phyloP scores from a whole-genome alignment of 208 protist species.

The Phytomonas serpens region DNA sequence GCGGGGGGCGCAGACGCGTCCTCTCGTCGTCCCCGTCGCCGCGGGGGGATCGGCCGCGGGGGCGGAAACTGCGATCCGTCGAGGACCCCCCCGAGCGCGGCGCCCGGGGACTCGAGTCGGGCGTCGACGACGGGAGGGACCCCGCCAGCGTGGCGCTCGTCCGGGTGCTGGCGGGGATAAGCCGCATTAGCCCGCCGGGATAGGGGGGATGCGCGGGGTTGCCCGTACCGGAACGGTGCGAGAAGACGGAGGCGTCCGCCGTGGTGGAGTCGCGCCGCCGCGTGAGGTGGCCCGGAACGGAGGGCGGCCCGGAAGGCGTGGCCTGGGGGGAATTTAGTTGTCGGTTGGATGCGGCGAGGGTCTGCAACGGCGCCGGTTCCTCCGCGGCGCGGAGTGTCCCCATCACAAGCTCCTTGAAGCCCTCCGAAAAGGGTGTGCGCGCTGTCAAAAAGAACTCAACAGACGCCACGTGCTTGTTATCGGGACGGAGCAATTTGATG shows the following conservation, averaged over 20 bases:
- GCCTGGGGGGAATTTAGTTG: background rate
- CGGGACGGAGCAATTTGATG: slow-evolving; percentile 39
- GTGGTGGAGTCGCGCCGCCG: background rate
- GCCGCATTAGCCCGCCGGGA: background rate
- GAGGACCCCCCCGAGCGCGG: background rate
- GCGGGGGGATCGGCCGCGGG: background rate
- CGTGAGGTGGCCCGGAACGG: background rate
- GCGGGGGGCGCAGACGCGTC: background rate
- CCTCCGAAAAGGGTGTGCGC: slow-evolving; percentile 52
- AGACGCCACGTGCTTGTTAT: slow-evolving; percentile 65
- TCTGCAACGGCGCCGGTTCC: background rate
- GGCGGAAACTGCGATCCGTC: background rate
- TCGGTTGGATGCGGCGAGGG: background rate
- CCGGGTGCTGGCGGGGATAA: background rate
- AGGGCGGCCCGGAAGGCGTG: background rate
- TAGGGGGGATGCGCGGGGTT: background rate
- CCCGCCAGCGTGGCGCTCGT: background rate
- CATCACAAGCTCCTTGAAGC: slow-evolving; percentile 46
- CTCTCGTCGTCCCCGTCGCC: background rate
- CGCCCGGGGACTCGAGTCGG: background rate
- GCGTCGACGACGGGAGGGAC: background rate
- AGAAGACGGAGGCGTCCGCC: background rate
- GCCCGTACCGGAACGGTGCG: background rate
- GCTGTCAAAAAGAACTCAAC: slow-evolving; percentile 78
- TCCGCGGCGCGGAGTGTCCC: slow-evolving; percentile 2